Evolutionary conservation across 371 early-diverging fungal genomes (phyloP).

Genomic region (Zopfochytrium polystomum): DNA sequence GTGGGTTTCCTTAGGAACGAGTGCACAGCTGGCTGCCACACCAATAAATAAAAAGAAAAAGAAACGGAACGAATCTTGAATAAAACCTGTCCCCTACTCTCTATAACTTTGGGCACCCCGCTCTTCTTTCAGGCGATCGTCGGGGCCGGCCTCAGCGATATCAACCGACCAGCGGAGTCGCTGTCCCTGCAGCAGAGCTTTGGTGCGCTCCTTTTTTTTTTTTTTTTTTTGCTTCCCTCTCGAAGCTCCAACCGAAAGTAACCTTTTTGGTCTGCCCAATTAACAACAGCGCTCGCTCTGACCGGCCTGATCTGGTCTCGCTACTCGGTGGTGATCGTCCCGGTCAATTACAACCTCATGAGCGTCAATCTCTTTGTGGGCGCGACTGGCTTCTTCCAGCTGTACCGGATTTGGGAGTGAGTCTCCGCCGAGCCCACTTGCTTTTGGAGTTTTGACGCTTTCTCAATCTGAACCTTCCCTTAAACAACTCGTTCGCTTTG

Average conservation of each 20-base stretch:
- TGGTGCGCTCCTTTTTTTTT: too few species aligned
- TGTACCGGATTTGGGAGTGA: conserved; percentile 74
- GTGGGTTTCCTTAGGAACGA: not conserved
- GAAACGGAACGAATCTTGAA: conserved; percentile 20
- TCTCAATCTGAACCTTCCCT: too few species aligned
- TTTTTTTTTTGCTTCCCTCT: too few species aligned
- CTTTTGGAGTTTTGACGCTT: too few species aligned
- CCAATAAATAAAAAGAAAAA: not conserved
- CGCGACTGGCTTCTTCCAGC: conserved; percentile 80
- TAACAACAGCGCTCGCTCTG: conserved; percentile 71
- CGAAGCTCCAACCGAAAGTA: not conserved
- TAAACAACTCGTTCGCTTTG: too few species aligned
- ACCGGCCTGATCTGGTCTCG: conserved; percentile 97
- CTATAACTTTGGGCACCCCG: too few species aligned
- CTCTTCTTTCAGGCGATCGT: conserved; percentile 63
- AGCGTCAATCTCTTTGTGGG: conserved; percentile 93
- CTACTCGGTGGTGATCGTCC: conserved; percentile 89
- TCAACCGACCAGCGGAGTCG: conserved; percentile 87
- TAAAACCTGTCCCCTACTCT: not conserved
- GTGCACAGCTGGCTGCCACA: too few species aligned
- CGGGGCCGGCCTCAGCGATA: conserved; percentile 87
- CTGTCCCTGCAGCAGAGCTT: conserved; percentile 74
- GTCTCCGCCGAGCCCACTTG: too few species aligned
- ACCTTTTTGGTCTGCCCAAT: not conserved
- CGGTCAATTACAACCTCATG: conserved; percentile 84